Evolutionary conservation across 805 yeast species (phyloP).

Genomic region (Zygotorulaspora danielsina): DNA sequence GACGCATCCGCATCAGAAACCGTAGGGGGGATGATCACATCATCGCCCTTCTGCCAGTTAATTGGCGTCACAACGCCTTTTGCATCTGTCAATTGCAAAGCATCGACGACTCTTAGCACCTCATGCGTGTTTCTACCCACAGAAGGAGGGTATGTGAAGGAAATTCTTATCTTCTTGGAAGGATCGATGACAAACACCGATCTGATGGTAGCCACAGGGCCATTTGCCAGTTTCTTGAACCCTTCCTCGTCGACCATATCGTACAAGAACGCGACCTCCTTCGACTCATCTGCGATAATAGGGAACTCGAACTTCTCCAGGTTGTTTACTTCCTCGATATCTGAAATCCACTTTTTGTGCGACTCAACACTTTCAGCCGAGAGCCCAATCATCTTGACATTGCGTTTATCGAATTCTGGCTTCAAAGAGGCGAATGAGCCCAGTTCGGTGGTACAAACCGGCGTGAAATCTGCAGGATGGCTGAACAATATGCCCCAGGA

Average conservation of each 20-base stretch:
- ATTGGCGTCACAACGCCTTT: conserved; percentile 85
- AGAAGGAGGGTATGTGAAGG: conserved; percentile 87
- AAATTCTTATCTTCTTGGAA: conserved; percentile 77
- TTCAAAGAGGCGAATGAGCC: conserved; percentile 89
- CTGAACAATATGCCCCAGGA: conserved; percentile 87
- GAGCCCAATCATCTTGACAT: conserved; percentile 82
- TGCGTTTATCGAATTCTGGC: conserved; percentile 82
- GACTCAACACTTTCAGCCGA: conserved; percentile 79
- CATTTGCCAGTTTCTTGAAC: conserved; percentile 65
- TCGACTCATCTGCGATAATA: conserved; percentile 80
- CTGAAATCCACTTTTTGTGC: conserved; percentile 85
- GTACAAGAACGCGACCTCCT: conserved; percentile 77
- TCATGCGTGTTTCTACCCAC: conserved; percentile 93
- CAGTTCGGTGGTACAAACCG: conserved; percentile 93
- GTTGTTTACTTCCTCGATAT: conserved; percentile 75
- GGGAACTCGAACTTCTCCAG: conserved; percentile 80
- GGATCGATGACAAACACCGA: conserved; percentile 92
- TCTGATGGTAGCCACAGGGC: conserved; percentile 82
- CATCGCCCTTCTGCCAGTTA: conserved; percentile 86
- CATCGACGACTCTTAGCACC: conserved; percentile 84
- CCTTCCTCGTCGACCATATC: conserved; percentile 89
- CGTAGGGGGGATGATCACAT: conserved; percentile 87
- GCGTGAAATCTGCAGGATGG: conserved; percentile 96
- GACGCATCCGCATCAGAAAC: conserved; percentile 75
- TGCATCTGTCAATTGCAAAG: conserved; percentile 79